A percentile compares a stretch with the other conserved stretches of the same genome.
These are phyloP conservation scores for Grosmannia clavigera DNA, from an alignment of 2,329 filamentous ascomycete genomes.

Conservation along the genomic window DNA sequence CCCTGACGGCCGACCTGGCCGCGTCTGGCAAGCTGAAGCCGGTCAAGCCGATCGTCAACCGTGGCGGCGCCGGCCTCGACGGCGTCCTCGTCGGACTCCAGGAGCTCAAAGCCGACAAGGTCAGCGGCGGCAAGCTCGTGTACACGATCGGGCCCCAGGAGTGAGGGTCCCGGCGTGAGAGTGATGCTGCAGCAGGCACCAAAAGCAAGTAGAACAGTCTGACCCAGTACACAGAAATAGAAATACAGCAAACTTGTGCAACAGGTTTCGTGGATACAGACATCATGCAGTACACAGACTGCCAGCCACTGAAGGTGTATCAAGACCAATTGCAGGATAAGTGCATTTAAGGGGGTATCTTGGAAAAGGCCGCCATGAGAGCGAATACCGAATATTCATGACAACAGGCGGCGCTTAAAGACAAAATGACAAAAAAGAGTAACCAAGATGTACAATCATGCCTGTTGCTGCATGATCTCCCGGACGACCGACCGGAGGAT, in stretches of 20 bases:
- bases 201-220: neutral
- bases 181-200: too few relatives aligned
- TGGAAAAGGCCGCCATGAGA: too few relatives aligned
- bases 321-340: too few relatives aligned
- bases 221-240: neutral
- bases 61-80: conserved; percentile 19
- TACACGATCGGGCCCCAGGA: conserved; percentile 14
- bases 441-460: neutral
- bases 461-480: conserved; percentile 10
- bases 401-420: too few relatives aligned
- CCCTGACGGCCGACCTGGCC: conserved; percentile 19
- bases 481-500: conserved; percentile 20
- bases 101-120: conserved; percentile 18
- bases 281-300: too few relatives aligned
- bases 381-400: too few relatives aligned
- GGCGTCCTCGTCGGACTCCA: conserved; percentile 19
- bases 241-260: neutral
- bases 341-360: too few relatives aligned
- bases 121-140: conserved; percentile 28
- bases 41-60: conserved; percentile 16
- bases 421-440: too few relatives aligned
- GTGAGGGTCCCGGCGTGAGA: neutral
- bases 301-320: too few relatives aligned
- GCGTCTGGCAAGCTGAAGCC: conserved; percentile 22
- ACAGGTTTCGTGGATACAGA: too few relatives aligned